A percentile compares a stretch with the other conserved stretches of the same genome.
Conservation (phyloP, 371 early-diverging fungal species). For the Mortierella sp. region DNA sequence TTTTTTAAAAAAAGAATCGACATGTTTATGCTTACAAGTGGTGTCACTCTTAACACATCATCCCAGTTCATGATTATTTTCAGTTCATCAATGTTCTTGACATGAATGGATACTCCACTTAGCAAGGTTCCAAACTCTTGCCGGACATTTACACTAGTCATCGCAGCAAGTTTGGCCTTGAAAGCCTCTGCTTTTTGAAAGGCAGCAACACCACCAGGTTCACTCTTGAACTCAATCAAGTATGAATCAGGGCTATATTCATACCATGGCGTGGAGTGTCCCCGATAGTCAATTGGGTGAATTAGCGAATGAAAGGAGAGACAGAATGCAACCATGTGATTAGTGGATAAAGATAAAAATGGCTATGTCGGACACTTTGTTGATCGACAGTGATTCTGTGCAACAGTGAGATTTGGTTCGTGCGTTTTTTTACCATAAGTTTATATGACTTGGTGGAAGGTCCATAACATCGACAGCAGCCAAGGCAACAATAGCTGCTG, state of each 20-base stretch:
- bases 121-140: slow-evolving; percentile 25
- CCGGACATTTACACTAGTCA: slow-evolving; percentile 32
- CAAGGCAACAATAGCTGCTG: not conserved
- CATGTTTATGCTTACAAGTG: slow-evolving; percentile 22
- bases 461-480: slow-evolving; percentile 15
- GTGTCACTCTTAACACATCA: slow-evolving; percentile 15
- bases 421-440: slow-evolving; percentile 23
- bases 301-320: too few species aligned
- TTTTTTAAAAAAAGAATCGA: not conserved
- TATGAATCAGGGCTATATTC: slow-evolving; percentile 33
- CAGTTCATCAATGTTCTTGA: slow-evolving; percentile 22
- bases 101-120: slow-evolving; percentile 31
- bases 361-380: not conserved
- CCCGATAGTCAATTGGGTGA: too few species aligned
- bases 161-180: not conserved
- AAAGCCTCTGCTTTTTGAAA: slow-evolving; percentile 1
- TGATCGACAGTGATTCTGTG: not conserved
- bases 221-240: slow-evolving; percentile 35
- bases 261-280: too few species aligned
- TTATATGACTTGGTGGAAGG: slow-evolving; percentile 17
- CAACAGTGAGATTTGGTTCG: not conserved
- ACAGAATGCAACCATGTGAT: too few species aligned
- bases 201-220: slow-evolving; percentile 16
- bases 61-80: slow-evolving; percentile 13
- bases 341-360: not conserved